Percentiles rank a stretch among this genome's conserved stretches.
Evolutionary conservation across 441 rosid genomes (phyloP).

Genomic region (Corymbia calophylla): DNA sequence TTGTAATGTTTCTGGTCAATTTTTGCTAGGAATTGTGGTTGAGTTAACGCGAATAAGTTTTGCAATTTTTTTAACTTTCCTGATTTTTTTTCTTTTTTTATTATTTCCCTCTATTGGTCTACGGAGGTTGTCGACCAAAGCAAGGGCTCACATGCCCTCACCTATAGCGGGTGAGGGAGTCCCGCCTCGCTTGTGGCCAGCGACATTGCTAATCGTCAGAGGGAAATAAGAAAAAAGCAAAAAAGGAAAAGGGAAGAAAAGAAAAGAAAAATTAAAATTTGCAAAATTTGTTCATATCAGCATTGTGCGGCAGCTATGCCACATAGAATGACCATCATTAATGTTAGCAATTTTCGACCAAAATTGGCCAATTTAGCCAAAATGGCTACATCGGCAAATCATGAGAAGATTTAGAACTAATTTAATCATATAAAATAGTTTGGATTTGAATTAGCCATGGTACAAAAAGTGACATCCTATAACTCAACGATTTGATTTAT

Average conservation of each 20-base stretch:
- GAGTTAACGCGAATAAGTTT: rapidly evolving
- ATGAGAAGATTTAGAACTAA: background rate
- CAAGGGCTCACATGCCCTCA: background rate
- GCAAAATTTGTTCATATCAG: background rate
- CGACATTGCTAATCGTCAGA: rapidly evolving
- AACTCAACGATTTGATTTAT: background rate
- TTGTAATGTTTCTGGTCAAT: background rate
- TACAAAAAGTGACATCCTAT: background rate
- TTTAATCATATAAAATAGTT: background rate
- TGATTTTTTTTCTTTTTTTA: background rate
- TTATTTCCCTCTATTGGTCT: background rate
- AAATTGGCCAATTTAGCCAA: background rate
- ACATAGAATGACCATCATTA: rapidly evolving
- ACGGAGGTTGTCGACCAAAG: background rate
- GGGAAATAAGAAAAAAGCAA: background rate
- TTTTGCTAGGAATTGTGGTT: rapidly evolving
- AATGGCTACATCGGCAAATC: background rate
- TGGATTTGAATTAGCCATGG: rapidly evolving
- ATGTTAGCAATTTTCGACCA: rapidly evolving
- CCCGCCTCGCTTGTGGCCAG: rapidly evolving
- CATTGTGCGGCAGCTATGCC: rapidly evolving
- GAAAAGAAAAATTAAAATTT: background rate
- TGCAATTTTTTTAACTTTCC: background rate
- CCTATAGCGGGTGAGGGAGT: rapidly evolving
- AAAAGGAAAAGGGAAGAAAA: background rate